Base-by-base conservation (phyloP, 345 rosid genomes). In the Eucalyptus tenuipes region DNA sequence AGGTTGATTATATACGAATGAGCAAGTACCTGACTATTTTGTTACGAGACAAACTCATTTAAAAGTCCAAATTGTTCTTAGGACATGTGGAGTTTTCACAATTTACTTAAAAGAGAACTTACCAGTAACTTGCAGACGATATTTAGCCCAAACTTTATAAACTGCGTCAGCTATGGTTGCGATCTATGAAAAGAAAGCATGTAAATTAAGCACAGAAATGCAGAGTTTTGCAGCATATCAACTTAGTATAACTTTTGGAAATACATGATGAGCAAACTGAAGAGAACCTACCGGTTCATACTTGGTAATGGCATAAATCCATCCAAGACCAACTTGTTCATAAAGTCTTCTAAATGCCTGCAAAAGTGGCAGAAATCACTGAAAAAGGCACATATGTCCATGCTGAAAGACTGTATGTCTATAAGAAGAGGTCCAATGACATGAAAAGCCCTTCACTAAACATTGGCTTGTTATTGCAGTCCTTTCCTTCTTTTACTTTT, bases 311-410 rank as follows among this genome's bases (percentile, higher is more conserved):
- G 97, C 93, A 90, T 97, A 97, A 86, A 96, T 95, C 99, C 97
- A 97, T 85, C 98, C 99, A 82, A 96, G 97, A 52, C 97, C 99
- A 91, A 96, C 98, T 89, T 94, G 94, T 90, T 96, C 98, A 91
- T 96, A 96, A 52, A 96, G 87, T 90, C 89, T 95, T 90, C 97
- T 94, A 91, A 97, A 96, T 87, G 99, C 99, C 99, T 96, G 94
- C 91, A 91, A n/a, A 92, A 86, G 64, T 4, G 4, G 49, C 13
- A 53, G 52, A 57, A 64, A 87, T 7, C 49, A 59, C 87, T 55
- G 87, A 40, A 50, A 86, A 86, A 17, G 15, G 45, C 42, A 50
- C 68, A 42, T 40, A 40, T 40, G 47, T 75, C 84, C 11, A 20
- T 37, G 84, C 47, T 40, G 84, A 75, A 75, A 75, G 84, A 75